A percentile compares a stretch with the other conserved stretches of the same genome.
Conservation (phyloP, 345 rosid species). For the Eucalyptus lansdowneana region DNA sequence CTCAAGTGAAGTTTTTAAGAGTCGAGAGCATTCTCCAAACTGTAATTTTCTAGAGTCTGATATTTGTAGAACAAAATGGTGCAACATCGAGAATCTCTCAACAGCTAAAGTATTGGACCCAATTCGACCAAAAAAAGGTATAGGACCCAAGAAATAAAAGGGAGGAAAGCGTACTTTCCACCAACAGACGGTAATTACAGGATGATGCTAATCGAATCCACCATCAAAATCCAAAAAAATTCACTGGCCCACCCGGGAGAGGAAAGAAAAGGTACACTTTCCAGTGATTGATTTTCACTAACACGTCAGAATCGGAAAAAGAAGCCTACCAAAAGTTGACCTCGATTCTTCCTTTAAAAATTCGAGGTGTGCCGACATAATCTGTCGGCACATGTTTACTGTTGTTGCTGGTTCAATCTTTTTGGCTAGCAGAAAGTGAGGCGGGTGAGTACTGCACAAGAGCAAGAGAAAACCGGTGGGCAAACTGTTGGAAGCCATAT, state of each 20-base stretch:
- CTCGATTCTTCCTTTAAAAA: not conserved
- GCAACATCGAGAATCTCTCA: not conserved
- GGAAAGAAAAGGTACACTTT: not conserved
- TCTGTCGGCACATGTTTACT: too few relatives aligned
- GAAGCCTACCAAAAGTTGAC: not conserved
- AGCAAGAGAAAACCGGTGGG: constrained; percentile 27
- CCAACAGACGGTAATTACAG: not conserved
- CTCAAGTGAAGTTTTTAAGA: not conserved
- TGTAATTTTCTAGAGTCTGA: not conserved
- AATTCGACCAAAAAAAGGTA: too few relatives aligned
- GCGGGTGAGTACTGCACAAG: constrained; percentile 42
- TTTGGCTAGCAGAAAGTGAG: constrained; percentile 12
- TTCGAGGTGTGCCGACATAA: not conserved
- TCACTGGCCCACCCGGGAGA: not conserved
- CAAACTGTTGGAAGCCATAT: constrained; percentile 47
- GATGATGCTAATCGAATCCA: not conserved
- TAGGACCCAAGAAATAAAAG: not conserved
- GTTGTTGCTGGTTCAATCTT: not conserved
- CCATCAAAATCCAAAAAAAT: not conserved
- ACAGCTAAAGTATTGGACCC: not conserved
- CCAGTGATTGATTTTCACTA: not conserved
- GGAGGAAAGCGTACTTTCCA: not conserved
- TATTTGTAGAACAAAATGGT: not conserved
- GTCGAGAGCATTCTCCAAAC: not conserved
- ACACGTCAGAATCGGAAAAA: not conserved